A percentile compares a stretch with the other conserved stretches of the same genome.
Evolutionary conservation across 441 rosid species (phyloP).

Genomic region (Syzygium syzygioides): DNA sequence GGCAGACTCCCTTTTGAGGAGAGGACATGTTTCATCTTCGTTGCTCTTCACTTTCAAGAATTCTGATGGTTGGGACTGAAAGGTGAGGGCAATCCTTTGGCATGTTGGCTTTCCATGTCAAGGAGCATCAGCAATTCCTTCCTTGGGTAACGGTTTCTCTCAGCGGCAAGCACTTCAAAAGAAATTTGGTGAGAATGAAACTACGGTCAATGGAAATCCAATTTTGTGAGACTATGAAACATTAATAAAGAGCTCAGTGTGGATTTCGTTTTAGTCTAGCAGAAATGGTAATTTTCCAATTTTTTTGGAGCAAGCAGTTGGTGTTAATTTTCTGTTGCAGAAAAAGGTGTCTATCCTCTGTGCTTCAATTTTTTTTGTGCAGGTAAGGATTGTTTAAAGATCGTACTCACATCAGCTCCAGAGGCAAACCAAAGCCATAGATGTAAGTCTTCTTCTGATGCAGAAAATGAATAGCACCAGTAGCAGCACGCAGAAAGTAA

Average conservation of each 20-base stretch:
- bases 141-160: conserved; percentile 2
- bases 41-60: neutral
- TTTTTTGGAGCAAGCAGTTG: neutral
- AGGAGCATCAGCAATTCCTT: conserved; percentile 5
- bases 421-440: conserved; percentile 7
- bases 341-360: neutral
- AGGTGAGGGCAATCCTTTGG: conserved; percentile 5
- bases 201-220: neutral
- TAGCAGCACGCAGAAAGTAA: neutral
- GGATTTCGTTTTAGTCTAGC: neutral
- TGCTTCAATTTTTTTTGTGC: neutral
- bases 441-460: neutral
- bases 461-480: neutral
- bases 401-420: conserved; percentile 4
- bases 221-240: neutral
- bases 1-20: neutral
- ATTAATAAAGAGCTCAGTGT: neutral
- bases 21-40: neutral
- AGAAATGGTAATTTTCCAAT: neutral
- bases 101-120: conserved; percentile 8
- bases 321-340: neutral
- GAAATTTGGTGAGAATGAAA: neutral
- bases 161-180: neutral
- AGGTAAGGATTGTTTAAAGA: neutral
- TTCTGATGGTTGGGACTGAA: neutral